Conservation (phyloP, 495 filamentous ascomycete genomes). For the Penicillium simplicissimum region DNA sequence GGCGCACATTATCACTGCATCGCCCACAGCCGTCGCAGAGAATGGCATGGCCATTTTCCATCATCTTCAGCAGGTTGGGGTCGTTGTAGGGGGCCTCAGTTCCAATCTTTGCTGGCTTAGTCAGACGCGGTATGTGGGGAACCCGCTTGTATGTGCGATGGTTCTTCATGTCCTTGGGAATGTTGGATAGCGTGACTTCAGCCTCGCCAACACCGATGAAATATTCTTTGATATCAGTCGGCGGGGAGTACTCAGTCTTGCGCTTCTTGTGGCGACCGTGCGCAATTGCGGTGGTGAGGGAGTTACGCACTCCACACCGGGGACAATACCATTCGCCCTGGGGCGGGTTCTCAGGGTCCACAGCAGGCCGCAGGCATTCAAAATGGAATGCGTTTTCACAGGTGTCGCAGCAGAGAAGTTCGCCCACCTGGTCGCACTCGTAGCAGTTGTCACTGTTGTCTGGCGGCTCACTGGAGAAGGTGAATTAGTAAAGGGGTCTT, state of each 20-base stretch:
- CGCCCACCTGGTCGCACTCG: conserved; percentile 77
- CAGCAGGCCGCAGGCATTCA: conserved; percentile 76
- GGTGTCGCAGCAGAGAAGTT: conserved; percentile 88
- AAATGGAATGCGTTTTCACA: conserved; percentile 88
- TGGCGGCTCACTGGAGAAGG: conserved; percentile 27
- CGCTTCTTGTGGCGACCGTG: conserved; percentile 60
- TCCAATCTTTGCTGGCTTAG: conserved; percentile 24
- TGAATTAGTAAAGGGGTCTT: conserved; percentile 13
- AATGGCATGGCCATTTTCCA: conserved; percentile 62
- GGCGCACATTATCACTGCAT: conserved; percentile 53
- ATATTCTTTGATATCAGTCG: conserved; percentile 63
- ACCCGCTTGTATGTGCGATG: conserved; percentile 23
- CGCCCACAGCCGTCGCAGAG: conserved; percentile 71
- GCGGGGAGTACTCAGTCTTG: conserved; percentile 72
- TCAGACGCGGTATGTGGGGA: conserved; percentile 35
- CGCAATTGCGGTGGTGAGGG: conserved; percentile 60
- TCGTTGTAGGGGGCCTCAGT: conserved; percentile 24
- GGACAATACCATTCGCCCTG: conserved; percentile 85
- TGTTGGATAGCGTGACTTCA: conserved; percentile 10
- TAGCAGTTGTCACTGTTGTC: conserved; percentile 89
- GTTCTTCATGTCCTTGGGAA: conserved; percentile 9
- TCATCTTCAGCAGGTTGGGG: conserved; percentile 58
- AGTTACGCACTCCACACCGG: conserved; percentile 58
- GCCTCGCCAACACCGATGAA: conserved; percentile 24
- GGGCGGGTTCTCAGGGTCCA: conserved; percentile 61